phyloP scores from a whole-genome alignment of 2,329 filamentous ascomycete species.

The Ophiostoma himal-ulmi region DNA sequence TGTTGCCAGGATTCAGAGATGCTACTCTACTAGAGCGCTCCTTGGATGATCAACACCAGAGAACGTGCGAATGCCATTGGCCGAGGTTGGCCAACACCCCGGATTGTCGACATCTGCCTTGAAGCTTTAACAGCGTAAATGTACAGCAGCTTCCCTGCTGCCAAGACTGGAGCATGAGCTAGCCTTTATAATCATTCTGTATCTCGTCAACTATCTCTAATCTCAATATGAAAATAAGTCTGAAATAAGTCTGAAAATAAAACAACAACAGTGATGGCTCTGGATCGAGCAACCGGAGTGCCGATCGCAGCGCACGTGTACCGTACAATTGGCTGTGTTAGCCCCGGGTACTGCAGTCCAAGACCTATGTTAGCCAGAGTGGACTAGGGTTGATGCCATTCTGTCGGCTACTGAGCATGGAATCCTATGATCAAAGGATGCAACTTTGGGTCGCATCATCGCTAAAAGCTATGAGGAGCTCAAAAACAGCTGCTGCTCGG shows the following conservation, averaged over 20 bases:
- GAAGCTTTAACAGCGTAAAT: not conserved
- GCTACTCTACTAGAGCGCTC: not conserved
- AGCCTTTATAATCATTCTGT: not conserved
- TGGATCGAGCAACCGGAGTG: not conserved
- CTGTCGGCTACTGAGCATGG: too few relatives aligned
- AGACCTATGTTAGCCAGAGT: not conserved
- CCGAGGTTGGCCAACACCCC: not conserved
- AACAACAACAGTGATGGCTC: not conserved
- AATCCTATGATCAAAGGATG: not conserved
- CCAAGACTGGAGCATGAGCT: not conserved
- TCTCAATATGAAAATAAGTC: not conserved
- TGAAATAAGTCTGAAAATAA: not conserved
- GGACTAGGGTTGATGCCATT: too few relatives aligned
- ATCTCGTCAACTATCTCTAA: not conserved
- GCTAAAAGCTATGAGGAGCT: not conserved
- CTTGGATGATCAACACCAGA: not conserved
- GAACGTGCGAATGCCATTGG: conserved; percentile 5
- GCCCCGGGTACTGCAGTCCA: not conserved
- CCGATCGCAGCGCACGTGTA: not conserved
- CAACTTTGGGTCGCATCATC: not conserved
- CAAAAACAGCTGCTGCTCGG: not conserved
- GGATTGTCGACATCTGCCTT: not conserved
- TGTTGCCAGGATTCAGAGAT: not conserved
- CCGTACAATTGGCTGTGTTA: not conserved
- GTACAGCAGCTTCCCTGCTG: not conserved